Evolutionary conservation across 352 stramenopile species (phyloP), one percentile per base, ranked within the genome.

Genomic region (Globisporangium uncinulatum): DNA sequence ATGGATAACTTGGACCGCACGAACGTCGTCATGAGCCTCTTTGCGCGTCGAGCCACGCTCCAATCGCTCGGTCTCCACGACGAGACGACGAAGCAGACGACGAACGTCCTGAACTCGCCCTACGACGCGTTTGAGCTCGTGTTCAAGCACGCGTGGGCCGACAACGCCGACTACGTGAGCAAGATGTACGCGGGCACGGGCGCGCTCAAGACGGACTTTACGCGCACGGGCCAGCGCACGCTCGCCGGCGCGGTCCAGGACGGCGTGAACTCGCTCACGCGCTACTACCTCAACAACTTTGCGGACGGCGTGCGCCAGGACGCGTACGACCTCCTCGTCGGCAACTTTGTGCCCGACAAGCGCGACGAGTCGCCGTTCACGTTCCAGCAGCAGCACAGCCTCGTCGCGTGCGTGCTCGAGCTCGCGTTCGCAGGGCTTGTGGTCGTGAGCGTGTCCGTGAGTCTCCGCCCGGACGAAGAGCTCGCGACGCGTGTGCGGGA

Each of bases 1-100:
- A 98, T 99, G 89, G 96, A 99, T 80, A 98, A 96, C 69, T 73
- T 99, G 11, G 96, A 99, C 79, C 82, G 96, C 36, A 99, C 95
- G 10, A 98, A 98, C 68, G 95, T 99, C 36, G 94, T 98, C 44
- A 97, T 98, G 76, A 97, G 89, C 65, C 79, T 98, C 42, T 96
- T 98, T 62, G 92, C 87, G 43, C 76, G 91, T 41, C 78, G 84
- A n/a, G 69, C 87, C 32, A 70, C 96, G 46, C 86, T 96, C 47
- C 72, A 73, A 53, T 77, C 92, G 49, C 69, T 98, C 2, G 63
- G 71, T 1, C 55, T 83, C 32, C 62, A 69, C 46, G 61, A 69
- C 21, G 51, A 71, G 39, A 51, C 8, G 24, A 29, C 1, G 17
- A 67, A 74, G 48, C 37, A 58, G 20, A 29, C 55, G 19, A 36